Percentiles rank a stretch among this genome's conserved stretches.
These are phyloP conservation scores for Suillus cothurnatus DNA, from an alignment of 768 basidiomycete genomes.

Conservation along the genomic window DNA sequence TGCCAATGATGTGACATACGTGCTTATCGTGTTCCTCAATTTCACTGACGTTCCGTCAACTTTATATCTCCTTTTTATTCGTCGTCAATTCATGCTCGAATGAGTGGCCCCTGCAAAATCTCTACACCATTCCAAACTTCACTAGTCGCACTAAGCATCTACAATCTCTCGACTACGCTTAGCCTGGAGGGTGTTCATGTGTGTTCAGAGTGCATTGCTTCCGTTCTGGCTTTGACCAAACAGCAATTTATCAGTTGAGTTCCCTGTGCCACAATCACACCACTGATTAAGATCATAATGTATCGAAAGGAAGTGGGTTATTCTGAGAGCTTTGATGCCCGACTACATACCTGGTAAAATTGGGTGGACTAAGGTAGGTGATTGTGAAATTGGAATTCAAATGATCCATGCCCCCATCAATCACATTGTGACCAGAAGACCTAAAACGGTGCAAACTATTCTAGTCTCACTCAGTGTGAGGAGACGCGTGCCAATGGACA, in stretches of 20 bases:
- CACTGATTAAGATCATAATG: neutral
- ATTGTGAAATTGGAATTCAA: neutral
- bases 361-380: neutral
- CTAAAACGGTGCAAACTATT: neutral
- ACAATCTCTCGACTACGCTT: neutral
- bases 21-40: neutral
- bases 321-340: neutral
- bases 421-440: neutral
- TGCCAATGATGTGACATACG: neutral
- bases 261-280: neutral
- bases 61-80: neutral
- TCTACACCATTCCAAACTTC: neutral
- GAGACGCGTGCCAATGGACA: neutral
- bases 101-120: neutral
- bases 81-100: neutral
- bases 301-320: neutral
- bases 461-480: neutral
- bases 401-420: neutral
- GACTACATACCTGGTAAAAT: neutral
- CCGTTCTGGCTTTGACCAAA: neutral
- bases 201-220: neutral
- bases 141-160: neutral
- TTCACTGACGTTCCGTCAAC: neutral
- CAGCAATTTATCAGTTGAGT: conserved; percentile 9
- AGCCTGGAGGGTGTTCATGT: neutral